A percentile compares a stretch with the other conserved stretches of the same genome.
Evolutionary conservation across 2,329 filamentous ascomycete genomes (phyloP).

Genomic region (Arthroderma sp.): DNA sequence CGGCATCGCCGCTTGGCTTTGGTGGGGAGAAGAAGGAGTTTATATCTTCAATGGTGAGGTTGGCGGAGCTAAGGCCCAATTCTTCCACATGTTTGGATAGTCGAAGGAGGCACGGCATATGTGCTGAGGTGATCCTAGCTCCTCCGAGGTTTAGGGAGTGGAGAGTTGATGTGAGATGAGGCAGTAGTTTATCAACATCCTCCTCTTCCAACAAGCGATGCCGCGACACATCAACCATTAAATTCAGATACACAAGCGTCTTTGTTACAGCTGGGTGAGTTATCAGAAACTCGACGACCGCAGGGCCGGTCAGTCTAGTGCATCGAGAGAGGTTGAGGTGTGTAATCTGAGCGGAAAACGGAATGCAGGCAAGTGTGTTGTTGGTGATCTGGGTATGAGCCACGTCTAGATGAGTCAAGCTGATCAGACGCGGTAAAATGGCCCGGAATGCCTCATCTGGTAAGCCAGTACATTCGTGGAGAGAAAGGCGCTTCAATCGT

Average conservation of each 20-base stretch:
- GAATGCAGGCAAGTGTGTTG: constrained; percentile 55
- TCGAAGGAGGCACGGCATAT: constrained; percentile 50
- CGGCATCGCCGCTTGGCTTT: constrained; percentile 5
- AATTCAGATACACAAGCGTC: constrained; percentile 56
- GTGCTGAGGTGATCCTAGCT: constrained; percentile 52
- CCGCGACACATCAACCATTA: constrained; percentile 58
- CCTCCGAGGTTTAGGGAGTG: constrained; percentile 65
- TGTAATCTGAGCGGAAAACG: constrained; percentile 56
- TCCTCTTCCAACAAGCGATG: constrained; percentile 56
- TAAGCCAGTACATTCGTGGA: constrained; percentile 67
- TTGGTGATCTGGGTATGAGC: constrained; percentile 65
- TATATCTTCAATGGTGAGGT: constrained; percentile 52
- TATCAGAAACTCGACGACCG: constrained; percentile 56
- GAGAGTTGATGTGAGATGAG: constrained; percentile 45
- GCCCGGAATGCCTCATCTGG: constrained; percentile 53
- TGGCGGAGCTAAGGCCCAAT: constrained; percentile 54
- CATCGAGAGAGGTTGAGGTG: constrained; percentile 71
- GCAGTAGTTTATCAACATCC: constrained; percentile 53
- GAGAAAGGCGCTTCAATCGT: constrained; percentile 52
- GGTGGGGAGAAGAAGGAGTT: constrained; percentile 42
- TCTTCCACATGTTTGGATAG: constrained; percentile 64
- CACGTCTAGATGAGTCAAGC: constrained; percentile 66
- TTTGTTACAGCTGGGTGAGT: constrained; percentile 55
- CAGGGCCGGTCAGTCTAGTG: constrained; percentile 51
- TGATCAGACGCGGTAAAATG: constrained; percentile 55